Percentiles rank a stretch among this genome's conserved stretches.
These are phyloP conservation scores for Dendrobium chrysotoxum DNA, from an alignment of 106 monocot species.

Conservation along the genomic window DNA sequence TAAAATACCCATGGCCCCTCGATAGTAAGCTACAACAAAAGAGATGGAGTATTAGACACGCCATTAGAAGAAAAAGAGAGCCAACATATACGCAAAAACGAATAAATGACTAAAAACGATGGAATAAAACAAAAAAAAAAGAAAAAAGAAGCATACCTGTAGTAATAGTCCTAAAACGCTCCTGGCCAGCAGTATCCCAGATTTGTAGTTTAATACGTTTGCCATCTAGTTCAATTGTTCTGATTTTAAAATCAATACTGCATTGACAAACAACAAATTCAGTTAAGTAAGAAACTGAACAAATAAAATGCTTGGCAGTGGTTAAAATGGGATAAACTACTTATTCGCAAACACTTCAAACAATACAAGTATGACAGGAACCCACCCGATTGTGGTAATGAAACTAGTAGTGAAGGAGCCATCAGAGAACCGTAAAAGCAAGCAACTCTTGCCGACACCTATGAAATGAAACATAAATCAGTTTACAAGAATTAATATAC, in stretches of 20 bases:
- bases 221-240: slow-evolving; percentile 72
- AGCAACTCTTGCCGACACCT: slow-evolving; percentile 37
- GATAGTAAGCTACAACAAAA: slow-evolving; percentile 51
- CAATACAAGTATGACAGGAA: background rate
- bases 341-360: background rate
- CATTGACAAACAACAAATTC: background rate
- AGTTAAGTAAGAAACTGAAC: background rate
- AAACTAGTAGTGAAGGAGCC: slow-evolving; percentile 35
- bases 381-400: slow-evolving; percentile 33
- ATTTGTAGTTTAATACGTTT: slow-evolving; percentile 73
- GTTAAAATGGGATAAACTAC: background rate
- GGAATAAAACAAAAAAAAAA: background rate
- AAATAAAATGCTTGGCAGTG: slow-evolving; percentile 6
- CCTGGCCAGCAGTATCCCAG: slow-evolving; percentile 83
- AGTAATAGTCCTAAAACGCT: slow-evolving; percentile 63
- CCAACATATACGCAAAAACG: background rate
- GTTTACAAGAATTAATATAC: background rate
- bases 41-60: background rate
- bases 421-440: slow-evolving; percentile 31
- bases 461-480: slow-evolving; percentile 10
- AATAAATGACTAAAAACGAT: background rate
- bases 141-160: slow-evolving; percentile 23
- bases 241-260: slow-evolving; percentile 79
- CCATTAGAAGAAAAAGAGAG: background rate
- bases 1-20: slow-evolving; percentile 76